These are phyloP conservation scores for Fusarium sp. DNA, from an alignment of 2,329 filamentous ascomycete genomes.

Conservation along the genomic window DNA sequence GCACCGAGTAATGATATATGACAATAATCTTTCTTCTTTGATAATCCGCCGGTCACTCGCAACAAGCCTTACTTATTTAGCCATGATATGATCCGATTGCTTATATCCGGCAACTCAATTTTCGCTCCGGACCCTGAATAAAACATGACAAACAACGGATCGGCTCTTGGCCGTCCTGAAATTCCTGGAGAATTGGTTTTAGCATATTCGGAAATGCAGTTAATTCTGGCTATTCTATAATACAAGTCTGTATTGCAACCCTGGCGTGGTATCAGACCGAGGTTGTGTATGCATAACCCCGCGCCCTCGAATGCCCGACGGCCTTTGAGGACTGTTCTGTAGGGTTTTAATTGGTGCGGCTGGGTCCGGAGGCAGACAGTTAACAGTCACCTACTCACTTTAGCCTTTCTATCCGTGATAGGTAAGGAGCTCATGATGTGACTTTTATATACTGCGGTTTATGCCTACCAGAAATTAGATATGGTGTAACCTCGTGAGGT, in stretches of 20 bases:
- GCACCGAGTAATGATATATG: no score
- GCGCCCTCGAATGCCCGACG: background rate
- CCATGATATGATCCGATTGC: fast-evolving
- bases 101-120: background rate
- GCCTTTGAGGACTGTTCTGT: background rate
- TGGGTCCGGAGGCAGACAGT: background rate
- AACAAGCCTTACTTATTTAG: background rate
- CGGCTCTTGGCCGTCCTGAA: background rate
- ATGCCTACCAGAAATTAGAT: background rate
- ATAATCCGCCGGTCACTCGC: fast-evolving
- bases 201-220: background rate
- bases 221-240: background rate
- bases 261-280: background rate
- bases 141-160: background rate
- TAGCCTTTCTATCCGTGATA: fast-evolving
- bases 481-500: background rate
- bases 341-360: fast-evolving
- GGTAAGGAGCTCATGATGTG: background rate
- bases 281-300: background rate
- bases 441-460: background rate
- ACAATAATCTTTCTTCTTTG: background rate
- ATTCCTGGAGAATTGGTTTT: fast-evolving
- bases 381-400: fast-evolving
- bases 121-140: background rate
- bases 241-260: background rate